A percentile compares a stretch with the other conserved stretches of the same genome.
phyloP scores from a whole-genome alignment of 2,329 filamentous ascomycete species.

The Cryoendolithus antarcticus region DNA sequence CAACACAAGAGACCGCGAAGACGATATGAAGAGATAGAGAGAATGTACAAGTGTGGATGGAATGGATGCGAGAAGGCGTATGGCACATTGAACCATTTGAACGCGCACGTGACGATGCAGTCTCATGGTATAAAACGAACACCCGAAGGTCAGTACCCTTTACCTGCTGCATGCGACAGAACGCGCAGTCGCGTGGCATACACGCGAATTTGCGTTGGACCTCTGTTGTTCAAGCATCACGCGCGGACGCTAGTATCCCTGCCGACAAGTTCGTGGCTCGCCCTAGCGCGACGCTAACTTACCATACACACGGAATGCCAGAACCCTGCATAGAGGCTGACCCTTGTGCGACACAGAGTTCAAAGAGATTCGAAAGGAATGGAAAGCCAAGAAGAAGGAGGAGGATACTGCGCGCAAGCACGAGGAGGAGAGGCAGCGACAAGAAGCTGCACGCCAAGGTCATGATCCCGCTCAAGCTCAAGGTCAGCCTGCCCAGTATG shows the following conservation, averaged over 20 bases:
- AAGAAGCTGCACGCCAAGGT: slow-evolving; percentile 45
- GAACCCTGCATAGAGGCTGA: slow-evolving; percentile 24
- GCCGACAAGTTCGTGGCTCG: slow-evolving; percentile 15
- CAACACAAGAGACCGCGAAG: slow-evolving; percentile 92
- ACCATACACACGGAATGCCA: slow-evolving; percentile 12
- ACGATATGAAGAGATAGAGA: slow-evolving; percentile 95
- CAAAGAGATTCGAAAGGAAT: slow-evolving; percentile 97
- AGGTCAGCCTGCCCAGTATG: slow-evolving; percentile 36
- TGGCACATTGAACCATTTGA: slow-evolving; percentile 90
- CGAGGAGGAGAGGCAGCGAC: slow-evolving; percentile 71
- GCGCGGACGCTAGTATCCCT: slow-evolving; percentile 20
- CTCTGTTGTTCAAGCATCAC: slow-evolving; percentile 12
- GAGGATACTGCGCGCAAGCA: slow-evolving; percentile 83
- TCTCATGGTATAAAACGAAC: slow-evolving; percentile 89
- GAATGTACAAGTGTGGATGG: slow-evolving; percentile 99
- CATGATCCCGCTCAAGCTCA: slow-evolving; percentile 39
- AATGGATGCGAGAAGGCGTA: slow-evolving; percentile 98
- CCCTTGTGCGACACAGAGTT: slow-evolving; percentile 56
- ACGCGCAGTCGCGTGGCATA: no score
- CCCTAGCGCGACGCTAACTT: slow-evolving; percentile 20
- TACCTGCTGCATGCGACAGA: no score
- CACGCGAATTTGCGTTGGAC: slow-evolving; percentile 11
- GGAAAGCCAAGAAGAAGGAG: slow-evolving; percentile 99
- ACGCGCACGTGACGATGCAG: slow-evolving; percentile 98
- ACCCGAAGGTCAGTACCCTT: slow-evolving; percentile 67